These are phyloP conservation scores for Arachnomyces sp. DNA, from an alignment of 2,329 filamentous ascomycete species.

Conservation along the genomic window DNA sequence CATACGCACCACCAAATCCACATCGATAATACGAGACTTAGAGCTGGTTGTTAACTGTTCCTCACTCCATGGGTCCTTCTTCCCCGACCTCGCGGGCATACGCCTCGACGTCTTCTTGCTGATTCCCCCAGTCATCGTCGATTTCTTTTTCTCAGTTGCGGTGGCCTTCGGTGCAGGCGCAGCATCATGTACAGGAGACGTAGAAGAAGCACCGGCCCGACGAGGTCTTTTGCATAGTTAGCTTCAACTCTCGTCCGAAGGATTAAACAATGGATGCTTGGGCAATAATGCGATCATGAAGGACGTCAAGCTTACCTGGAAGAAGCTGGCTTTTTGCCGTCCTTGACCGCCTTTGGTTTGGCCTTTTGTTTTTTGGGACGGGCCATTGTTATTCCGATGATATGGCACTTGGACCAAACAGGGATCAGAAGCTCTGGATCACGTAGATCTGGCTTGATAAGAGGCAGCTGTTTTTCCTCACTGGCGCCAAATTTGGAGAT, in stretches of 20 bases:
- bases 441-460: conserved; percentile 8
- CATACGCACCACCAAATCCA: conserved; percentile 33
- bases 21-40: conserved; percentile 28
- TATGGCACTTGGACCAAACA: conserved; percentile 1
- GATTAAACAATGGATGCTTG: conserved; percentile 3
- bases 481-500: background rate
- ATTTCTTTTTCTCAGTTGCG: conserved; percentile 15
- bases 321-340: conserved; percentile 21
- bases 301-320: background rate
- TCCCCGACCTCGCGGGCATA: conserved; percentile 23
- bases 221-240: conserved; percentile 18
- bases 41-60: conserved; percentile 31
- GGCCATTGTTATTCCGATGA: conserved; percentile 23
- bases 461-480: background rate
- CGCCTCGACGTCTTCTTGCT: conserved; percentile 22
- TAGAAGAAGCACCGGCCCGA: conserved; percentile 18
- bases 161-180: conserved; percentile 7
- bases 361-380: conserved; percentile 11
- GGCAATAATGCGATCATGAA: too few species aligned
- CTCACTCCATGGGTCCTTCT: conserved; percentile 32
- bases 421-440: conserved; percentile 2
- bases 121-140: conserved; percentile 11
- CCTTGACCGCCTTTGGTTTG: conserved; percentile 28
- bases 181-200: conserved; percentile 20
- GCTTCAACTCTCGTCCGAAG: too few species aligned